phyloP scores from a whole-genome alignment of 257 asterid species.

The Forsythia suspensa region DNA sequence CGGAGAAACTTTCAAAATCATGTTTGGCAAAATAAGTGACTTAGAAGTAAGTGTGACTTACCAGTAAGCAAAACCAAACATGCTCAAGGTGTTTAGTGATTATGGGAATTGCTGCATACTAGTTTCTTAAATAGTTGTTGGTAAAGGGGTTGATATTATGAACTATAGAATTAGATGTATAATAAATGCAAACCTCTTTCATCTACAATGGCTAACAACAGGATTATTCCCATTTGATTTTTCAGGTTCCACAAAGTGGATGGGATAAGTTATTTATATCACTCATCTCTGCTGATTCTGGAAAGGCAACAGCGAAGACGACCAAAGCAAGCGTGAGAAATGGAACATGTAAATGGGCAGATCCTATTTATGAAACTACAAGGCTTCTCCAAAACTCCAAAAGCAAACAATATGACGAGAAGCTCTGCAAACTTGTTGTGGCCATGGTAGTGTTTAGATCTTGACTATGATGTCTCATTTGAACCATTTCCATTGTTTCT shows the following conservation, averaged over 20 bases:
- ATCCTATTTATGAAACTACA: constrained; percentile 96
- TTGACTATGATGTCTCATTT: constrained; percentile 1
- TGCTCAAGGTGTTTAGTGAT: background rate
- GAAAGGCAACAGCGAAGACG: constrained; percentile 85
- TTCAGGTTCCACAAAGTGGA: constrained; percentile 92
- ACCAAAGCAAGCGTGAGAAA: constrained; percentile 91
- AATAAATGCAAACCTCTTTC: background rate
- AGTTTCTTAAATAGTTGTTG: background rate
- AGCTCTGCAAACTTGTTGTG: constrained; percentile 88
- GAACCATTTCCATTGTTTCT: background rate
- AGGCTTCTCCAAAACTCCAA: constrained; percentile 90
- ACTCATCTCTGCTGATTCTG: constrained; percentile 74
- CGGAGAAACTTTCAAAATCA: background rate
- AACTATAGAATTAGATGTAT: background rate
- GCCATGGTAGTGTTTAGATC: constrained; percentile 71
- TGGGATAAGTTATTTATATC: constrained; percentile 98
- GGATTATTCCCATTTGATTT: constrained; percentile 16
- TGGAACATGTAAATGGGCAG: constrained; percentile 98
- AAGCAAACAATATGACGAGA: constrained; percentile 84
- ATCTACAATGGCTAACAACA: constrained; percentile 4
- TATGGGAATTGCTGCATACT: background rate
- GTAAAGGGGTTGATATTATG: background rate
- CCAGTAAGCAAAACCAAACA: background rate
- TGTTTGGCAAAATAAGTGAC: background rate
- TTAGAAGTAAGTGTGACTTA: background rate